Base-by-base conservation (phyloP, 2,329 filamentous ascomycete genomes). In the Colletotrichum filicis region DNA sequence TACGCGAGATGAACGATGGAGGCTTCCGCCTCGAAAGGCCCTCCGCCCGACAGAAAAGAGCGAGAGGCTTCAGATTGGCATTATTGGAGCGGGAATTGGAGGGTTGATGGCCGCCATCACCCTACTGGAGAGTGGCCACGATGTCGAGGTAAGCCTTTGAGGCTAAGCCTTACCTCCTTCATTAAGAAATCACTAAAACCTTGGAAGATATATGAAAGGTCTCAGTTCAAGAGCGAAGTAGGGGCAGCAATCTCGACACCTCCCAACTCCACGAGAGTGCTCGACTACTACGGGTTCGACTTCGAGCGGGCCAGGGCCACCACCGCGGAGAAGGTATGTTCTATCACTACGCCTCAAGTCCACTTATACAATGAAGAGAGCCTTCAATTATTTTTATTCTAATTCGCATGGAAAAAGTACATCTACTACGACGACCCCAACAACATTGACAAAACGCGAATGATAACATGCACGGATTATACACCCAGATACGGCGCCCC, bases 81-180 rank as follows among this genome's bases (percentile, higher is more conserved):
- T 64, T n/a, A 22, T 65, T 8, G 62, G 49, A 4, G 62, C 49
- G 12, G 62, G 62, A 1, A 56, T 65, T 16, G 62, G 49, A 2
- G 62, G 62, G 0, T 28, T 65, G 22, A 65, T 65, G 49, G 62
- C 62, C 5, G 62, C 62, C n/a, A n/a, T 65, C 2, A n/a, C 49
- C 7, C 30, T 65, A n/a, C 12, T 64, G n/a, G 49, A 64, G 28
- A 56, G 30, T 22, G 61, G 61, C 16, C 61, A 64, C 19, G 61
- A 64, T 28, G 49, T 64, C 7, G 61, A 64, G 14, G 61, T 64
- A 2, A n/a, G 61, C 16, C n/a, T 6, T 2, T 32, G 11, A 24
- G 9, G 8, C n/a, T 19, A 8, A 0, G 12, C 9, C 6, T 42
- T n/a, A 6, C 2, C 19, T 14, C 46, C 8, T 24, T 26, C 16